These are phyloP conservation scores for Leccinellum rugosiceps DNA, from an alignment of 768 basidiomycete species.

Conservation along the genomic window DNA sequence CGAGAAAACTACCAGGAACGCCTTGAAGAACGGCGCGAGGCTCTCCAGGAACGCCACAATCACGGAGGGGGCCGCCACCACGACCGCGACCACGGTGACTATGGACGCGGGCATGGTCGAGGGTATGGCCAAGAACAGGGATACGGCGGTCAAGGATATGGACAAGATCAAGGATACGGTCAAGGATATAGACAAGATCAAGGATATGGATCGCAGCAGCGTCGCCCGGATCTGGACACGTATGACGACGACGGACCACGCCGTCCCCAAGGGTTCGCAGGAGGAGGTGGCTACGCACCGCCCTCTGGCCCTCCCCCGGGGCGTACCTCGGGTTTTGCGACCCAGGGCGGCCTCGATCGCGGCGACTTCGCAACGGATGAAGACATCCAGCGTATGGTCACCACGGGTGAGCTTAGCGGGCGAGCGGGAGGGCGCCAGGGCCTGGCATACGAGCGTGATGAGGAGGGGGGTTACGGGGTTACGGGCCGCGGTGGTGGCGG, in stretches of 20 bases:
- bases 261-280: conserved; percentile 1
- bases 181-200: neutral
- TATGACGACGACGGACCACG: neutral
- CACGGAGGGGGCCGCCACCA: neutral
- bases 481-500: neutral
- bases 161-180: too few relatives aligned
- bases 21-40: neutral
- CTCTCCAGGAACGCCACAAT: neutral
- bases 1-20: neutral
- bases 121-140: neutral
- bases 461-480: neutral
- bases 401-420: conserved; percentile 9
- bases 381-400: conserved; percentile 23
- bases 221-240: neutral
- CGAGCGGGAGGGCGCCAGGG: neutral
- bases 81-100: neutral
- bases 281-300: neutral
- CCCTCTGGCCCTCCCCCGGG: conserved; percentile 7
- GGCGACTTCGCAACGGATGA: conserved; percentile 30
- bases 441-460: neutral
- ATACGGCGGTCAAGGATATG: neutral
- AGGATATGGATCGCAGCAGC: neutral
- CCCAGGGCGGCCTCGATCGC: conserved; percentile 17
- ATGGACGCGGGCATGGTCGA: neutral
- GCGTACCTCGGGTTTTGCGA: neutral